Evolutionary conservation across 2,329 filamentous ascomycete species (phyloP).

Genomic region (Dactylellina leptospora): DNA sequence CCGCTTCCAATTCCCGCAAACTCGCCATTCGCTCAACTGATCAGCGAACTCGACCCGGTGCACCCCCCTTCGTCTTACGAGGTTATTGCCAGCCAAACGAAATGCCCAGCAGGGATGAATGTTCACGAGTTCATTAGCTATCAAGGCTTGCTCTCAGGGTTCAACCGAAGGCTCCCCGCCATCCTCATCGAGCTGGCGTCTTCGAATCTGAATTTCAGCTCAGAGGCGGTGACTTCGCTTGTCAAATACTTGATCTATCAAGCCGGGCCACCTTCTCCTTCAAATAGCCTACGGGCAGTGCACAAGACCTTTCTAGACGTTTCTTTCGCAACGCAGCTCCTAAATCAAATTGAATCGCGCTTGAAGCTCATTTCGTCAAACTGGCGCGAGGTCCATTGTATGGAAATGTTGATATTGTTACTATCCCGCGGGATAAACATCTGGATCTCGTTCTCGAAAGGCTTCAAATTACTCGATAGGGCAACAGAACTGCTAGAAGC

Average conservation of each 20-base stretch:
- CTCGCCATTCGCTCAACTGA: slow-evolving; percentile 60
- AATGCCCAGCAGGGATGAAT: slow-evolving; percentile 64
- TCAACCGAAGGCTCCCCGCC: slow-evolving; percentile 63
- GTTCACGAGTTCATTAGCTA: slow-evolving; percentile 67
- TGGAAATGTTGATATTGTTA: slow-evolving; percentile 69
- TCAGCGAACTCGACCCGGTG: slow-evolving; percentile 53
- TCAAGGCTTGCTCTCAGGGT: slow-evolving; percentile 64
- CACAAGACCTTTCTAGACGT: slow-evolving; percentile 66
- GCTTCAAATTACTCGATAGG: slow-evolving; percentile 23
- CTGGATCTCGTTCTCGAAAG: slow-evolving; percentile 55
- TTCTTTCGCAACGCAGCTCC: slow-evolving; percentile 64
- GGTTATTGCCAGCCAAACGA: slow-evolving; percentile 64
- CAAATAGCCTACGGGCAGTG: slow-evolving; percentile 61
- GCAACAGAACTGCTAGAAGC: slow-evolving; percentile 60
- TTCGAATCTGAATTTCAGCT: slow-evolving; percentile 70
- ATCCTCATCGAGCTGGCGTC: slow-evolving; percentile 66
- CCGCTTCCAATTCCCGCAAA: slow-evolving; percentile 59
- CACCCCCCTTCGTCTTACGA: slow-evolving; percentile 66
- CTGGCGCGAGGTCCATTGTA: slow-evolving; percentile 69
- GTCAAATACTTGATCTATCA: slow-evolving; percentile 67
- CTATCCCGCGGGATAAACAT: slow-evolving; percentile 60
- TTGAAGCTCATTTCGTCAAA: slow-evolving; percentile 65
- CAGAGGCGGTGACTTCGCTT: slow-evolving; percentile 64
- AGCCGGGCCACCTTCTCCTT: slow-evolving; percentile 64
- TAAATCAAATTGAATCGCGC: slow-evolving; percentile 64